Conservation (phyloP, 805 yeast genomes). For the Kazachstania kunashirensis region DNA sequence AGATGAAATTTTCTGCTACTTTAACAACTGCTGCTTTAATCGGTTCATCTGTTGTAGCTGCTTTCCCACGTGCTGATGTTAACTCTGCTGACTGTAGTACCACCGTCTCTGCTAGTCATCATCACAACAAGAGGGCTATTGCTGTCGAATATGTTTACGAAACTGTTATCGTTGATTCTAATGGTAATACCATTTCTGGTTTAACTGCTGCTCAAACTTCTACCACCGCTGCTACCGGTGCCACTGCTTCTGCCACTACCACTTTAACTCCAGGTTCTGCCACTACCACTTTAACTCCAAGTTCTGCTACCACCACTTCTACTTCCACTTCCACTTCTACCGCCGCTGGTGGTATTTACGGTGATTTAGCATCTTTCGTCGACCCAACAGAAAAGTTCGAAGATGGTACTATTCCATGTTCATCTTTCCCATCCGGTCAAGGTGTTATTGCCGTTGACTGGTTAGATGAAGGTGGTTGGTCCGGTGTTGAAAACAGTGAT, state of each 20-base stretch:
- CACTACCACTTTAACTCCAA: conserved; percentile 19
- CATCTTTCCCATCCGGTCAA: conserved; percentile 61
- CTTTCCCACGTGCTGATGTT: conserved; percentile 33
- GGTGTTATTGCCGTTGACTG: conserved; percentile 60
- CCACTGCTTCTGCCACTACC: conserved; percentile 16
- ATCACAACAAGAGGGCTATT: conserved; percentile 43
- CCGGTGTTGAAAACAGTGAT: conserved; percentile 30
- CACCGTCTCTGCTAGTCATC: conserved; percentile 31
- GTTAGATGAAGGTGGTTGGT: conserved; percentile 45
- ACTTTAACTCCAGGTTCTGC: conserved; percentile 11
- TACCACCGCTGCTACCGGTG: conserved; percentile 19
- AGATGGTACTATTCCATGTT: conserved; percentile 65
- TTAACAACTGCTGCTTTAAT: conserved; percentile 21
- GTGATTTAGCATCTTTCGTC: conserved; percentile 51
- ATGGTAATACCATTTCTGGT: conserved; percentile 47
- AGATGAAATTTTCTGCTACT: conserved; percentile 30
- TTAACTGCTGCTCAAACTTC: conserved; percentile 16
- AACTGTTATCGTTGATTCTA: conserved; percentile 43
- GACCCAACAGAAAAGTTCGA: conserved; percentile 51
- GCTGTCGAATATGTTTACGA: conserved; percentile 45
- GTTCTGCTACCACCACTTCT: conserved; percentile 20
- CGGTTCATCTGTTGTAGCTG: conserved; percentile 24
- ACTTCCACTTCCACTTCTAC: conserved; percentile 29
- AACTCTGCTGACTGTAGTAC: conserved; percentile 23
- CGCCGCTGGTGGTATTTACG: conserved; percentile 34